Conservation (phyloP, 208 protist species). For the Lotmaria passim region DNA sequence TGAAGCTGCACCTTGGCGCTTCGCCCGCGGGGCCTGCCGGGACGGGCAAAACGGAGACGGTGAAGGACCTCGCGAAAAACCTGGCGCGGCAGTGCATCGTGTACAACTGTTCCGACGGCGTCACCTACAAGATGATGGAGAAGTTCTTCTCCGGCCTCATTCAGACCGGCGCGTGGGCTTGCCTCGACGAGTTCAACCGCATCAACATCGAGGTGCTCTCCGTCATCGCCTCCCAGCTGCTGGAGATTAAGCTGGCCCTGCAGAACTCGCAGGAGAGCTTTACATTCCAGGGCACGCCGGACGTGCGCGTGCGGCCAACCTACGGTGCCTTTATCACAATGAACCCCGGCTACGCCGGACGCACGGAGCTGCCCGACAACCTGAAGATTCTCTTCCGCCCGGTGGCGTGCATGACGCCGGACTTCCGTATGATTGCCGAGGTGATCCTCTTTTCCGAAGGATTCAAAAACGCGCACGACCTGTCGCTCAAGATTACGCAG, state of each 20-base stretch:
- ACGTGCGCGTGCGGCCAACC: constrained; percentile 93
- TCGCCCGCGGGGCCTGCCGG: constrained; percentile 95
- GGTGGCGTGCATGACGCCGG: constrained; percentile 98
- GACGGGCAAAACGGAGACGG: constrained; percentile 98
- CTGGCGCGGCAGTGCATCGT: constrained; percentile 97
- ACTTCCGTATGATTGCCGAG: constrained; percentile 98
- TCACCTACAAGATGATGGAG: constrained; percentile 98
- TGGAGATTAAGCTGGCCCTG: constrained; percentile 96
- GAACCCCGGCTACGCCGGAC: constrained; percentile 99
- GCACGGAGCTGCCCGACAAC: constrained; percentile 99
- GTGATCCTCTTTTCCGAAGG: constrained; percentile 98
- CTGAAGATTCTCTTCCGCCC: constrained; percentile 98
- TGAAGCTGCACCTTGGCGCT: constrained; percentile 96
- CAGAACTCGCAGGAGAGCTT: constrained; percentile 87
- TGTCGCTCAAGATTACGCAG: constrained; percentile 98
- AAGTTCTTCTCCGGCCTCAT: constrained; percentile 98
- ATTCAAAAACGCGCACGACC: constrained; percentile 94
- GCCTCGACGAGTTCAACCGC: constrained; percentile 99
- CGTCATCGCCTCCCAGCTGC: constrained; percentile 97
- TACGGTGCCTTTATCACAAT: constrained; percentile 99
- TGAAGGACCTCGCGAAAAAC: constrained; percentile 97
- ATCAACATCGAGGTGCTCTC: constrained; percentile 99
- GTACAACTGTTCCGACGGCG: constrained; percentile 98
- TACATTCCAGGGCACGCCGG: constrained; percentile 95
- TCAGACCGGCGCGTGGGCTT: constrained; percentile 98